These are phyloP conservation scores for Diaporthe sp. DNA, from an alignment of 2,329 filamentous ascomycete species.

Conservation along the genomic window DNA sequence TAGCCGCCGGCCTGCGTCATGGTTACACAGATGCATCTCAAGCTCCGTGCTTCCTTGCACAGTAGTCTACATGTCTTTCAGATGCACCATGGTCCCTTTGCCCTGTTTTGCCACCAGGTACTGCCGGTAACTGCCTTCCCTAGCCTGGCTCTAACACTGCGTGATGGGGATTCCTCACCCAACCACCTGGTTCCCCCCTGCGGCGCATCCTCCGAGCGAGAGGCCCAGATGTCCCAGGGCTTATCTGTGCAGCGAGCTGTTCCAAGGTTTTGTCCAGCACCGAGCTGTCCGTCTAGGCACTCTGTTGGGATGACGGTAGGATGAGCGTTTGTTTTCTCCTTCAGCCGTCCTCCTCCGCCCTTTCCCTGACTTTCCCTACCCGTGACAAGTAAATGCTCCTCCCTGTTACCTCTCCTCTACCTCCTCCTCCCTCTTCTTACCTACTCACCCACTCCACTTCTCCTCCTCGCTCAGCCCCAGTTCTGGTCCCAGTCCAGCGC, in stretches of 20 bases:
- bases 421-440: background rate
- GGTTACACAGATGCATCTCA: conserved; percentile 9
- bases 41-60: conserved; percentile 6
- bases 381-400: background rate
- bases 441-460: rapidly evolving
- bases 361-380: background rate
- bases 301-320: conserved; percentile 14
- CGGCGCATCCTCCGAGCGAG: background rate
- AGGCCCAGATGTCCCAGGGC: background rate
- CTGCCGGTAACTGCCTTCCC: too few relatives aligned
- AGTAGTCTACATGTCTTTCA: background rate
- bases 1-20: conserved; percentile 33
- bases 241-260: background rate
- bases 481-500: background rate
- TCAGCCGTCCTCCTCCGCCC: background rate
- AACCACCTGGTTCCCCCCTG: background rate
- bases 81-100: background rate
- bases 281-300: background rate
- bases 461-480: background rate
- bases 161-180: background rate
- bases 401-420: background rate
- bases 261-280: background rate
- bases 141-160: background rate
- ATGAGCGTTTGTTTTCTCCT: background rate
- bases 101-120: background rate